Base-by-base conservation (phyloP, 371 early-diverging fungal species). In the Circinella minor region DNA sequence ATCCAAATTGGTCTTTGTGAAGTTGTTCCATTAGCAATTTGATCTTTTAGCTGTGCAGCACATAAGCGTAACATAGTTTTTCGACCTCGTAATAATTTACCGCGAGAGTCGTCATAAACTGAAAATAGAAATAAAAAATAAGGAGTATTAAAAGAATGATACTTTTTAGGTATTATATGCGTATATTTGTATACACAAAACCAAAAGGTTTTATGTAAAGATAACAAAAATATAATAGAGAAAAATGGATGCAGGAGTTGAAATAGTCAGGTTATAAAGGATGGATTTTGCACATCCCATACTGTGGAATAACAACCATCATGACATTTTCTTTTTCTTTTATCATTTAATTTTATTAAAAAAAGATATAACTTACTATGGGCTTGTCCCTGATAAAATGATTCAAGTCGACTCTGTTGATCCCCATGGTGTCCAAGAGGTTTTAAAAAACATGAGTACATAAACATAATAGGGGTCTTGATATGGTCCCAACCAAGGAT, bases 351-450 rank as follows among this genome's bases (percentile, higher is more conserved):
- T 2, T 27, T 27, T 47, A n/a, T 15, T 47, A 17, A 57, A 55
- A 37, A 14, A 43, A 60, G 27, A 20, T n/a, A n/a, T 4, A 20
- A 72, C 83, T 77, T 80, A 90, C 90, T 88, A 51, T 86, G 86
- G 27, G 92, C 91, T 73, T 92, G 92, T 48, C 88, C 91, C 70
- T 87, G 85, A 74, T 93, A 93, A 71, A 92, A 93, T n/a, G 84
- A 77, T 74, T 93, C 92, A 17, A 93, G 78, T 4, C 92, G 83
- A 36, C 80, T 79, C 72, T 92, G 91, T 71, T 87, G 88, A 55
- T 91, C 85, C 1, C 72, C 84, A 76, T 81, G 83, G 48, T 83
- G 80, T 59, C 91, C 86, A 66, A 93, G 80, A 13, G 91, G 93
- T 71, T 91, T 93, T 74, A 94, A 79, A 77, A 94, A 94, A 72